A percentile compares a stretch with the other conserved stretches of the same genome.
phyloP scores from a whole-genome alignment of 2,329 filamentous ascomycete species.

The Dryadomyces quercus-mongolicae region DNA sequence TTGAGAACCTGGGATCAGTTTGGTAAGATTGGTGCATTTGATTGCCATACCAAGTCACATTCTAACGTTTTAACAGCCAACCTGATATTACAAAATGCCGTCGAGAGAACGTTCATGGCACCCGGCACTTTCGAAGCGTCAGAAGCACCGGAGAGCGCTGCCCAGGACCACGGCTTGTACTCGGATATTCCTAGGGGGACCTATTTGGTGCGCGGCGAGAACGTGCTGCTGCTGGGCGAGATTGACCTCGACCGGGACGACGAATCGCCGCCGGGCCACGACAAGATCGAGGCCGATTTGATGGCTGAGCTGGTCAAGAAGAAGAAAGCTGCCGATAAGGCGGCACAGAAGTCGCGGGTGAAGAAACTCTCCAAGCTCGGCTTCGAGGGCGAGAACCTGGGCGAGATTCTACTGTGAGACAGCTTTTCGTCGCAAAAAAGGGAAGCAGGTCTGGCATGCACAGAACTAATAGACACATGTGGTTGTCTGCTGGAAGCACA shows the following conservation, averaged over 20 bases:
- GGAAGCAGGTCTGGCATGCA: too few species aligned
- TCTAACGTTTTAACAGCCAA: too few species aligned
- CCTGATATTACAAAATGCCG: constrained; percentile 83
- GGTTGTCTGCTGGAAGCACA: too few species aligned
- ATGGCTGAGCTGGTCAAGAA: constrained; percentile 62
- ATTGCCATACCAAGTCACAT: background rate
- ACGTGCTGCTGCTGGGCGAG: constrained; percentile 89
- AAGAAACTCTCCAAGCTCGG: constrained; percentile 65
- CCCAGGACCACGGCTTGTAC: constrained; percentile 45
- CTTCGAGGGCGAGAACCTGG: constrained; percentile 77
- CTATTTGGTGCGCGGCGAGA: constrained; percentile 89
- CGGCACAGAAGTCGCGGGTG: constrained; percentile 57
- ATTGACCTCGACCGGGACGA: constrained; percentile 97
- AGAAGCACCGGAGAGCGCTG: constrained; percentile 17
- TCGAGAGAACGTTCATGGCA: constrained; percentile 71
- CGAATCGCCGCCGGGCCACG: constrained; percentile 60
- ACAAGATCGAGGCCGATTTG: constrained; percentile 31
- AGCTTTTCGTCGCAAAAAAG: too few species aligned
- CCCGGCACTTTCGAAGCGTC: constrained; percentile 26
- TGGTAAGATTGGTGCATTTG: constrained; percentile 39
- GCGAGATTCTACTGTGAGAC: constrained; percentile 58
- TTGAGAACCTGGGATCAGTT: constrained; percentile 97
- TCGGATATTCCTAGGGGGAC: constrained; percentile 78
- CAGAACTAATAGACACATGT: too few species aligned
- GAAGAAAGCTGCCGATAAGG: constrained; percentile 56